A percentile compares a stretch with the other conserved stretches of the same genome.
These are phyloP conservation scores for Kurtzmaniella quercitrusa DNA, from an alignment of 1,139 yeast genomes.

Conservation along the genomic window DNA sequence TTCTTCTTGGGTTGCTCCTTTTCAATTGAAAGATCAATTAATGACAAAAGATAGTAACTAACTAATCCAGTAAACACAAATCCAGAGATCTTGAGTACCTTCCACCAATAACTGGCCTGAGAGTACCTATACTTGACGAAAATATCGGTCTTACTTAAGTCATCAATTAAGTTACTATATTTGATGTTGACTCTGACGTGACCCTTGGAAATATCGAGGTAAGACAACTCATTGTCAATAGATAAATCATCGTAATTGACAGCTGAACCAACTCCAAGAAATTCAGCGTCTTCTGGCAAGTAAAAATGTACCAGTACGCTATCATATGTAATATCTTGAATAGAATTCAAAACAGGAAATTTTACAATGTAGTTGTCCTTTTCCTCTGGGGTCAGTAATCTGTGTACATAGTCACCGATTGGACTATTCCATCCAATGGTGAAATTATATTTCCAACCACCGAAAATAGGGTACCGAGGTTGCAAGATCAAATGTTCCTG, in stretches of 20 bases:
- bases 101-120: slow-evolving; percentile 46
- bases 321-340: slow-evolving; percentile 64
- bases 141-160: slow-evolving; percentile 54
- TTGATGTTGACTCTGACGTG: slow-evolving; percentile 71
- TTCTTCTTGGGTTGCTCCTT: slow-evolving; percentile 9
- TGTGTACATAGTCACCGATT: slow-evolving; percentile 49
- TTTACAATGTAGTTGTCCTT: slow-evolving; percentile 47
- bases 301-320: slow-evolving; percentile 58
- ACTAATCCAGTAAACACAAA: slow-evolving; percentile 62
- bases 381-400: slow-evolving; percentile 35
- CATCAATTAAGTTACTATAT: slow-evolving; percentile 67
- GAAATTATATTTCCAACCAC: slow-evolving; percentile 95
- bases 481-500: slow-evolving; percentile 53
- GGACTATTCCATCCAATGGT: slow-evolving; percentile 87
- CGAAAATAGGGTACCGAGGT: slow-evolving; percentile 92
- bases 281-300: slow-evolving; percentile 84
- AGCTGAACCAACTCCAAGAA: slow-evolving; percentile 58
- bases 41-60: slow-evolving; percentile 48
- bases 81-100: slow-evolving; percentile 64
- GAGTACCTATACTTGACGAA: slow-evolving; percentile 63
- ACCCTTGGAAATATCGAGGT: slow-evolving; percentile 74
- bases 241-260: slow-evolving; percentile 34
- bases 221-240: slow-evolving; percentile 51
- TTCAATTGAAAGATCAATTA: slow-evolving; percentile 32
- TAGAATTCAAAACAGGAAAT: slow-evolving; percentile 73